Evolutionary conservation across 148 eudicot species (phyloP).

Genomic region (Amaranthus hypochondriacus): DNA sequence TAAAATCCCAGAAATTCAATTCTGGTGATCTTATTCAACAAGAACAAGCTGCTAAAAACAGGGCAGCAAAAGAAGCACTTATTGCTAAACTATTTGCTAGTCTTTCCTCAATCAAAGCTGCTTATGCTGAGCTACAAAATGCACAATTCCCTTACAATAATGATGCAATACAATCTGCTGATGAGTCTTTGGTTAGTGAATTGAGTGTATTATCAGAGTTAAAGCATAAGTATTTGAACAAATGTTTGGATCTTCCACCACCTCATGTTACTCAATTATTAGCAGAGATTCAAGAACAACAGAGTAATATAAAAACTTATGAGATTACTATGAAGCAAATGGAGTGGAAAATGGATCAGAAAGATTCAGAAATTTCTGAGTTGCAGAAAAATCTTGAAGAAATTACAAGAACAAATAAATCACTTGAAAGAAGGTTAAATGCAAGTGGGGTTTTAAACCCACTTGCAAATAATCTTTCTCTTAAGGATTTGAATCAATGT

Average conservation of each 20-base stretch:
- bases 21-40: constrained; percentile 12
- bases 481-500: constrained; percentile 34
- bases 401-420: constrained; percentile 26
- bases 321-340: constrained; percentile 77
- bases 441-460: constrained; percentile 51
- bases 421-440: constrained; percentile 46
- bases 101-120: constrained; percentile 64
- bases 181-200: constrained; percentile 57
- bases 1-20: constrained; percentile 23
- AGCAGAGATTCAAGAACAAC: constrained; percentile 89
- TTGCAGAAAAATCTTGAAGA: constrained; percentile 32
- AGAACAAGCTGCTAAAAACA: constrained; percentile 15
- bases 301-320: constrained; percentile 70
- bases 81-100: constrained; percentile 76
- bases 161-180: constrained; percentile 58
- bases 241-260: constrained; percentile 58
- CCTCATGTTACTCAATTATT: constrained; percentile 65
- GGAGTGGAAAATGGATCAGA: constrained; percentile 42
- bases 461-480: constrained; percentile 34
- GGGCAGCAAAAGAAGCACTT: constrained; percentile 58
- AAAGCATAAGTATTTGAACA: constrained; percentile 45
- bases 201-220: constrained; percentile 55
- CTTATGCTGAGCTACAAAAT: constrained; percentile 82
- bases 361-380: constrained; percentile 24
- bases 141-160: constrained; percentile 74